Base-by-base conservation (phyloP, 1,139 yeast genomes). In the Suhomyces panamericanus region DNA sequence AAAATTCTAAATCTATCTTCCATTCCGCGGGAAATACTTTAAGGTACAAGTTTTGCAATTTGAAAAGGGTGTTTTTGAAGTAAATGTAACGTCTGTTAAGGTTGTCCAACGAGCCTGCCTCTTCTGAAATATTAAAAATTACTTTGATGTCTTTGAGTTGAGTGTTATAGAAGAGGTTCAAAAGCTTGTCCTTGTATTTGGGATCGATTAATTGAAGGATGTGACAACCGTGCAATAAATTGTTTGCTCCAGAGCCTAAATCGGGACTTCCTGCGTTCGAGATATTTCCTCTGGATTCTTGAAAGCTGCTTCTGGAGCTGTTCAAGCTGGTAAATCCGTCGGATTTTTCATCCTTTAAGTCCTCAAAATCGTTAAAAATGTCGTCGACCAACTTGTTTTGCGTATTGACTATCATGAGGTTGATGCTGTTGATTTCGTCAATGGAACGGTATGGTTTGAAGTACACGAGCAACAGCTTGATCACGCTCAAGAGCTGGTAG, bases 61-160 rank as follows among this genome's bases (percentile, higher is more conserved):
- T 77, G 39, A 76, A 77, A 46, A 91, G 66, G 1, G 88, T 77
- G 53, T 87, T 82, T 54, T 85, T 84, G 64, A 89, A 85, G 63
- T 87, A 93, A 28, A 91, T 78, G 60, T 81, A 93, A 41, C 99
- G 73, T 53, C 98, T 72, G 15, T 81, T 77, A 38, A 93, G 68
- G 63, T 93, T 93, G 49, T 93, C 99, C 49, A 93, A 68, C 1
- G 96, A 85, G 0, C 97, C 97, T 0, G 99, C 98, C 64, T 91
- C 99, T 55, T 90, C 97, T 15, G 81, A 74, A 26, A 82, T 75
- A 45, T 81, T 78, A 65, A 93, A 93, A 12, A 93, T 88, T 20
- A 80, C 70, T 35, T 78, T 77, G 46, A 93, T 82, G 57, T 91
- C 98, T 53, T 78, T 78, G 45, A 93, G 72, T 51, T 86, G 84